Evolutionary conservation across 1,139 yeast species (phyloP).

Genomic region (Meyerozyma guilliermondii): DNA sequence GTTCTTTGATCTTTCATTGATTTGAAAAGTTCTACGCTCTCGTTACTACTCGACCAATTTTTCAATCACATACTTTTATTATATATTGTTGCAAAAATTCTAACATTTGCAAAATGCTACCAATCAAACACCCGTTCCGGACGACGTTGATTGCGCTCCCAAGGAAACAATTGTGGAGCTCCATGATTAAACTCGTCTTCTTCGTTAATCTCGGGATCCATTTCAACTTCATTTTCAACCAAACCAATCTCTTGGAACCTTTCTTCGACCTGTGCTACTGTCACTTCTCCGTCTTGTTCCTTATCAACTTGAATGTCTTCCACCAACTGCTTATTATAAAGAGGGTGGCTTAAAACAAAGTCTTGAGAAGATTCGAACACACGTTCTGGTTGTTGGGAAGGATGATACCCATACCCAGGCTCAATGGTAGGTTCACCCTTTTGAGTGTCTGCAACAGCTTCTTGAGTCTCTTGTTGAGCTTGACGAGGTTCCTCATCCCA

Average conservation of each 20-base stretch:
- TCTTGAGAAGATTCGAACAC: neutral
- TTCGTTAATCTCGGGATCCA: conserved; percentile 7
- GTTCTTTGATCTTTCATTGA: no score
- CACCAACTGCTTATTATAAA: neutral
- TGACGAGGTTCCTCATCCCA: conserved; percentile 14
- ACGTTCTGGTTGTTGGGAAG: neutral
- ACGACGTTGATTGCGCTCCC: conserved; percentile 25
- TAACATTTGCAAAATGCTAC: neutral
- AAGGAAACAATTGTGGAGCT: conserved; percentile 29
- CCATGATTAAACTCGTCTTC: neutral
- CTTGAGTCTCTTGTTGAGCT: conserved; percentile 1
- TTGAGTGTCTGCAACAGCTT: neutral
- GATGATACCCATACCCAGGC: neutral
- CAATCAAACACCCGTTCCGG: conserved; percentile 29
- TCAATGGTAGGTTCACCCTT: neutral
- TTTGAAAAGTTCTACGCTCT: no score
- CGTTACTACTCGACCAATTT: no score
- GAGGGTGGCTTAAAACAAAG: neutral
- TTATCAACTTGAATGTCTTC: neutral
- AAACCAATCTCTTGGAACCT: conserved; percentile 10
- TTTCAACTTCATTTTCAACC: conserved; percentile 7
- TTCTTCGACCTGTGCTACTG: conserved; percentile 6
- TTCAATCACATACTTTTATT: neutral
- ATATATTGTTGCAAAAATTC: neutral
- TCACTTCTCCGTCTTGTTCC: conserved; percentile 3